A percentile compares a stretch with the other conserved stretches of the same genome.
Evolutionary conservation across 108 stramenopile genomes (phyloP).

Genomic region (Skeletonema marinoi): DNA sequence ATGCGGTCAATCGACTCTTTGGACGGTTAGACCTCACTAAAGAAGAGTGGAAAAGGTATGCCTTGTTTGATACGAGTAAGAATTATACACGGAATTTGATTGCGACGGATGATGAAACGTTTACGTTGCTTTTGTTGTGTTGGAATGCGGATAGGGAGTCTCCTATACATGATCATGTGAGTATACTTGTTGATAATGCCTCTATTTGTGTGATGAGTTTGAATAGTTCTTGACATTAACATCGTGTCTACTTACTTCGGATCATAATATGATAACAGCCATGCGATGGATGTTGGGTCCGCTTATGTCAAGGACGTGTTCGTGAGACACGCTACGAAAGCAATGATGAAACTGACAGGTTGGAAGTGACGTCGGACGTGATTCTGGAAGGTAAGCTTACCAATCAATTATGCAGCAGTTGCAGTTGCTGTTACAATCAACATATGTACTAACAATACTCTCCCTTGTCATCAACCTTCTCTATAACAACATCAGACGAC

Average conservation of each 20-base stretch:
- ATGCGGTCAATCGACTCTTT: neutral
- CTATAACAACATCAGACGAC: conserved; percentile 20
- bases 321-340: conserved; percentile 66
- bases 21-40: conserved; percentile 42
- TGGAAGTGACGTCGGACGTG: conserved; percentile 46
- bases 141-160: conserved; percentile 84
- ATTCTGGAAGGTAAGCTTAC: conserved; percentile 34
- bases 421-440: neutral
- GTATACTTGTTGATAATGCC: neutral
- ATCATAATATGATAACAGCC: neutral
- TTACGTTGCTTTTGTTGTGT: conserved; percentile 87
- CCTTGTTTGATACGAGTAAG: conserved; percentile 47
- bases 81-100: conserved; percentile 88
- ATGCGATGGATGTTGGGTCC: conserved; percentile 88
- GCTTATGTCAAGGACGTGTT: conserved; percentile 65
- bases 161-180: conserved; percentile 82
- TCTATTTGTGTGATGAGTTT: neutral
- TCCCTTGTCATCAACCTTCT: neutral
- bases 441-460: neutral
- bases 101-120: conserved; percentile 78
- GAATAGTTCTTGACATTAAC: conserved; percentile 23
- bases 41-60: conserved; percentile 56
- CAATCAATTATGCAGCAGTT: no score
- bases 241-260: neutral
- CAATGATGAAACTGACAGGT: conserved; percentile 26